These are phyloP conservation scores for Coniferiporia sulphurascens DNA, from an alignment of 1,284 basidiomycete species.

Conservation along the genomic window DNA sequence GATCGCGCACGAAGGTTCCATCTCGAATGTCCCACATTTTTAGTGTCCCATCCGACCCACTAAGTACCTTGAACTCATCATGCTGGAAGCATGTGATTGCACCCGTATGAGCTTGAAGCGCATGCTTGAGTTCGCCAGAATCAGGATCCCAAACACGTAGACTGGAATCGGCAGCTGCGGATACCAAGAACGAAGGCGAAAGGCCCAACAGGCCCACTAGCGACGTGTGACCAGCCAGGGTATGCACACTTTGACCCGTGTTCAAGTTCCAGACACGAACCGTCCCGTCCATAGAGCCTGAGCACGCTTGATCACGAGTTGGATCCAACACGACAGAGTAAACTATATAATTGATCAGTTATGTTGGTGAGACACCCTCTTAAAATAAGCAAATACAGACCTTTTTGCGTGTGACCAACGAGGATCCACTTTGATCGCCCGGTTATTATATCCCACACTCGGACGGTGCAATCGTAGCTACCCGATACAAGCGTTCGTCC, in stretches of 20 bases:
- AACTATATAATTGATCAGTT: conserved; percentile 42
- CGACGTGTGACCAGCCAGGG: conserved; percentile 82
- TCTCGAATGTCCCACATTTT: conserved; percentile 95
- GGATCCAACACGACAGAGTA: conserved; percentile 89
- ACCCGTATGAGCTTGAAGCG: conserved; percentile 83
- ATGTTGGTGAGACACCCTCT: neutral
- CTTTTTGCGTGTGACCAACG: conserved; percentile 87
- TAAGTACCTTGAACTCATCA: conserved; percentile 93
- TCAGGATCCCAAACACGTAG: conserved; percentile 90
- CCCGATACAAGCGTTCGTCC: conserved; percentile 90
- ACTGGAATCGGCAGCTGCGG: conserved; percentile 91
- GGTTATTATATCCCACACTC: conserved; percentile 93
- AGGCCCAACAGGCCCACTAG: conserved; percentile 83
- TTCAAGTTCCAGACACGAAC: conserved; percentile 89
- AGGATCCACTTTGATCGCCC: conserved; percentile 80
- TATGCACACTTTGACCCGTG: conserved; percentile 75
- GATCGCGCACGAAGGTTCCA: conserved; percentile 77
- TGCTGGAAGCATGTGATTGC: conserved; percentile 98
- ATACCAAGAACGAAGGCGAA: conserved; percentile 86
- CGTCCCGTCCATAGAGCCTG: conserved; percentile 95
- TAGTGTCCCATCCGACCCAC: conserved; percentile 90
- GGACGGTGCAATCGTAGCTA: conserved; percentile 89
- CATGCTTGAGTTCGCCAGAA: conserved; percentile 72
- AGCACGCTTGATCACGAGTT: conserved; percentile 81
- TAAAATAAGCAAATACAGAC: conserved; percentile 35